Conservation (phyloP, 768 basidiomycete species). For the Calocybe gangraenosa region DNA sequence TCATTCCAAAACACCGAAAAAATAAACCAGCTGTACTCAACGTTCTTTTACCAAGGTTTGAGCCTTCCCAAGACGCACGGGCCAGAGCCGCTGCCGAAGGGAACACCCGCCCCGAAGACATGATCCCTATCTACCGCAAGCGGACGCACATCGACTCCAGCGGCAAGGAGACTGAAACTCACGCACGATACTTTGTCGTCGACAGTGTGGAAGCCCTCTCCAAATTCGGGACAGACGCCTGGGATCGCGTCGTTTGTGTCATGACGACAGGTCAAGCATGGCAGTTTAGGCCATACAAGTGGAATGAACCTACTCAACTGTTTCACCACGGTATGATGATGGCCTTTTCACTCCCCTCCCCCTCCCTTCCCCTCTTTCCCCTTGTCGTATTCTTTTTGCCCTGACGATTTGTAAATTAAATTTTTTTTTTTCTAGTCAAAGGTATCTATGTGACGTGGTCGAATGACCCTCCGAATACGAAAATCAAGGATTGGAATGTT, state of each 20-base stretch:
- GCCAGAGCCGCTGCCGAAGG: conserved; percentile 65
- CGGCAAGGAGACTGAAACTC: conserved; percentile 54
- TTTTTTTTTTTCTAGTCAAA: conserved; percentile 75
- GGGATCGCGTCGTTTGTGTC: conserved; percentile 97
- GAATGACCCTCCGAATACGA: conserved; percentile 84
- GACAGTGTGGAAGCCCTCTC: conserved; percentile 89
- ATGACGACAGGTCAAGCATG: conserved; percentile 98
- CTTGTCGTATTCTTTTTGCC: not conserved
- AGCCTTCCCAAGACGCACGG: conserved; percentile 72
- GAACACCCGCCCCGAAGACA: conserved; percentile 72
- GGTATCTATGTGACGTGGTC: conserved; percentile 95
- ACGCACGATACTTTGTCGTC: conserved; percentile 77
- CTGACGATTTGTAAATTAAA: no score
- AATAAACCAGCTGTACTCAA: not conserved
- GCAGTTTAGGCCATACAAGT: conserved; percentile 98
- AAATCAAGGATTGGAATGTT: conserved; percentile 98
- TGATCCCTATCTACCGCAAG: conserved; percentile 84
- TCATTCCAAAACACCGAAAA: conserved; percentile 1
- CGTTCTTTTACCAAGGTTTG: conserved; percentile 43
- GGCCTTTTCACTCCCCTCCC: not conserved
- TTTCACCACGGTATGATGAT: conserved; percentile 81
- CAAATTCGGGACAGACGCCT: conserved; percentile 90
- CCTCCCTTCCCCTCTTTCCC: no score
- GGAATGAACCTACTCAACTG: conserved; percentile 87
- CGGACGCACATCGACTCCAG: conserved; percentile 67